Evolutionary conservation across 768 basidiomycete genomes (phyloP), one percentile per base, ranked within the genome.

Genomic region (Rhodotorula paludigena): DNA sequence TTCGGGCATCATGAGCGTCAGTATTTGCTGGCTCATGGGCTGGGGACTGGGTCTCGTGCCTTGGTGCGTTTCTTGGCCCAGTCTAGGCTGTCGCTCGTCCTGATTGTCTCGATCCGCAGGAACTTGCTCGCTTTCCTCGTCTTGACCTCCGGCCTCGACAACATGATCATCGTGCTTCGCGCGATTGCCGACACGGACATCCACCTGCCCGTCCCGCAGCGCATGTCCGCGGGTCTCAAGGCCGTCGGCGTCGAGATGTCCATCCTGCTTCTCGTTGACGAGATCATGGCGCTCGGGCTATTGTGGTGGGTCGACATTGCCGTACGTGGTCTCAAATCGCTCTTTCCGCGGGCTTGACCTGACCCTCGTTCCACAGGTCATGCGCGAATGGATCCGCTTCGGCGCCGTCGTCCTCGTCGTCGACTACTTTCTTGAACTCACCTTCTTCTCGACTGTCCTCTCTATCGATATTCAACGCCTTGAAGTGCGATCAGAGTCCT

Each of bases 381-480:
- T 93, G 42, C 85, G 89, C 45, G 91, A 97, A 74, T 94, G 97
- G 76, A 94, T 92, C 78, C 83, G 86, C 6, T 97, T 98, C 77
- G 91, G 92, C 0, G 87, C 92, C 51, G 91, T 97, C 32, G 91
- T 97, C 18, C 83, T 97, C 30, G 88, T 97, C 38, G 92, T 92
- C 23, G 93, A 98, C 77, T 98, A 92, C 92, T 94, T 93, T 80
- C 83, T 98, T 67, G 88, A 94, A 23, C 90, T 96, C 76, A 96
- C 92, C 0, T 94, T 97, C 80, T 97, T 94, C 79, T 82, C 93
- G 71, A 89, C 93, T 12, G 92, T 96, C 35, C 80, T 99, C 32
- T 92, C 91, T 0, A 96, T 99, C 73, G 94, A 99, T 80, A 86
- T 97, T 53, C 92, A 96, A 73, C 85, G 94, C 53, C 79, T 99